These are phyloP conservation scores for Colletotrichum simmondsii DNA, from an alignment of 2,329 filamentous ascomycete species.

Conservation along the genomic window DNA sequence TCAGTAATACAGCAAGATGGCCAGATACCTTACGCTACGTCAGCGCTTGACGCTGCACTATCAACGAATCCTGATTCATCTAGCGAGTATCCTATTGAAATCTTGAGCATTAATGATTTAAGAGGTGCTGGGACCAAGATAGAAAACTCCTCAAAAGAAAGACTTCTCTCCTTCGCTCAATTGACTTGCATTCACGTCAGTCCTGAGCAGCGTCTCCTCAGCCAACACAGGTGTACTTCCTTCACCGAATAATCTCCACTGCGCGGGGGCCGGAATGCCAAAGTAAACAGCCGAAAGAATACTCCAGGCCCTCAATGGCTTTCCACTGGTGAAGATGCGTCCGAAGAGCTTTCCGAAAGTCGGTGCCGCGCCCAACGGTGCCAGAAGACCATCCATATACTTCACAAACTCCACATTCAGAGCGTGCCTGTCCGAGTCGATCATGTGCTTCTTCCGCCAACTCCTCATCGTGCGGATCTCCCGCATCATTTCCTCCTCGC, in stretches of 20 bases:
- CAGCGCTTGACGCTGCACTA: too few species aligned
- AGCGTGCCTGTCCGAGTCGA: conserved; percentile 46
- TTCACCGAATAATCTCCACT: conserved; percentile 48
- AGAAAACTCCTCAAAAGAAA: not conserved
- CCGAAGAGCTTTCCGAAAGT: conserved; percentile 41
- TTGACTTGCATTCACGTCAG: conserved; percentile 37
- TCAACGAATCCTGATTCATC: too few species aligned
- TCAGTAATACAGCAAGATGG: too few species aligned
- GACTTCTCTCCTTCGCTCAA: conserved; percentile 41
- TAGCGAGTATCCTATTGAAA: not conserved
- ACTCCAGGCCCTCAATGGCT: conserved; percentile 40
- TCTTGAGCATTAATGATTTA: not conserved
- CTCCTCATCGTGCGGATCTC: conserved; percentile 41
- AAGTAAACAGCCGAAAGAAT: conserved; percentile 48
- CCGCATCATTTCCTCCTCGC: conserved; percentile 39
- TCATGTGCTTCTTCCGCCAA: conserved; percentile 40
- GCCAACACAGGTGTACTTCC: conserved; percentile 44
- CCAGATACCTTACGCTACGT: too few species aligned
- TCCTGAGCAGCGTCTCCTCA: conserved; percentile 44
- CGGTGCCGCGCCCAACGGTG: conserved; percentile 45
- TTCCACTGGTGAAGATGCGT: conserved; percentile 39
- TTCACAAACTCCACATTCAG: conserved; percentile 40
- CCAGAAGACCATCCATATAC: conserved; percentile 46
- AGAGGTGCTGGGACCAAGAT: not conserved
- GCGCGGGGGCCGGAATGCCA: conserved; percentile 46